phyloP scores from a whole-genome alignment of 1,284 basidiomycete genomes.

The Irpex rosettiformis region DNA sequence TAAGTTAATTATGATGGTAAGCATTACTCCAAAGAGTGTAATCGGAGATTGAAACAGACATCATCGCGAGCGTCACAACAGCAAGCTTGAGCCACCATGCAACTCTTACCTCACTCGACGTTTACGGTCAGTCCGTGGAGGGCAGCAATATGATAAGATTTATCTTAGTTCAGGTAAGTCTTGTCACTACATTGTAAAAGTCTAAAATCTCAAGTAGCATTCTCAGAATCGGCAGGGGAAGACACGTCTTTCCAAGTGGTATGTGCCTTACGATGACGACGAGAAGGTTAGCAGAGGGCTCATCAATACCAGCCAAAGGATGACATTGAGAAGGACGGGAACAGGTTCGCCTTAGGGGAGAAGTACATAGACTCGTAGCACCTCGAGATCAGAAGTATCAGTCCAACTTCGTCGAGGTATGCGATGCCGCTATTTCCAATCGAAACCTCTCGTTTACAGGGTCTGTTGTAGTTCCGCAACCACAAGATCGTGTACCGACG shows the following conservation, averaged over 20 bases:
- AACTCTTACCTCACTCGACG: slow-evolving; percentile 1
- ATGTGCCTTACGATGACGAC: slow-evolving; percentile 92
- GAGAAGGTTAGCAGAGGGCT: slow-evolving; percentile 67
- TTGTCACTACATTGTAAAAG: slow-evolving; percentile 5
- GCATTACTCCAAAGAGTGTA: no score
- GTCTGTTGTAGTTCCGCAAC: slow-evolving; percentile 78
- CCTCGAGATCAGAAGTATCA: slow-evolving; percentile 99
- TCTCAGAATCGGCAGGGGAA: slow-evolving; percentile 94
- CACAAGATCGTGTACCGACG: slow-evolving; percentile 94
- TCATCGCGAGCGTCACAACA: background rate
- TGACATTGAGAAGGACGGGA: slow-evolving; percentile 5
- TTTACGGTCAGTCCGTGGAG: background rate
- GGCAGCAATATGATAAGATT: slow-evolving; percentile 78
- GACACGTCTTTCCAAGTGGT: slow-evolving; percentile 96
- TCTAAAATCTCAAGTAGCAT: background rate
- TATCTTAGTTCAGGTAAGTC: slow-evolving; percentile 81
- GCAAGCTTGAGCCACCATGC: background rate
- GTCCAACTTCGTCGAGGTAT: slow-evolving; percentile 97
- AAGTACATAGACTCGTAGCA: slow-evolving; percentile 93
- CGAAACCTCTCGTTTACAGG: background rate
- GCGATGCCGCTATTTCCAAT: slow-evolving; percentile 21
- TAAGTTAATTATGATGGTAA: no score
- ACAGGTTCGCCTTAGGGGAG: slow-evolving; percentile 87
- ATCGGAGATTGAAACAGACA: background rate
- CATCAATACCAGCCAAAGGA: slow-evolving; percentile 1